Evolutionary conservation across 2,329 filamentous ascomycete species (phyloP).

Genomic region (Cladophialophora exuberans): DNA sequence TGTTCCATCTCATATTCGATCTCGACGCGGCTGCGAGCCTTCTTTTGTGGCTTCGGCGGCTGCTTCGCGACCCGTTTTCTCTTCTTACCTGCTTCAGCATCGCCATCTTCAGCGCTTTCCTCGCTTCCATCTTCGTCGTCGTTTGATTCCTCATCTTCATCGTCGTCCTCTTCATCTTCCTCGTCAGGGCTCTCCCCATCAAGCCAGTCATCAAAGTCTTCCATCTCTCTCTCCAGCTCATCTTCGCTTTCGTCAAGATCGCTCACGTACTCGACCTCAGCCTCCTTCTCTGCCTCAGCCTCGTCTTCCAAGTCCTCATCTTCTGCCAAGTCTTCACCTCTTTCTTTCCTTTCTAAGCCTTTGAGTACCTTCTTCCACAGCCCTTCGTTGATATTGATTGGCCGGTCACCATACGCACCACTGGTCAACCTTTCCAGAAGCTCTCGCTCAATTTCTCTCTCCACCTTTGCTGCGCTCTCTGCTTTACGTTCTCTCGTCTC

Average conservation of each 20-base stretch:
- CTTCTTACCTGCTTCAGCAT: slow-evolving; percentile 57
- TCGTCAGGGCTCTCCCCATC: slow-evolving; percentile 67
- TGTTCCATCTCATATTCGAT: slow-evolving; percentile 79
- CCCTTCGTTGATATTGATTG: slow-evolving; percentile 89
- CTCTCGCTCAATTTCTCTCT: slow-evolving; percentile 93
- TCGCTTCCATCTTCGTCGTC: slow-evolving; percentile 62
- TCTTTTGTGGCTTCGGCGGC: slow-evolving; percentile 61
- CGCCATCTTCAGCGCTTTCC: slow-evolving; percentile 57
- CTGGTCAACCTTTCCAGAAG: slow-evolving; percentile 87
- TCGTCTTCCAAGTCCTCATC: slow-evolving; percentile 72
- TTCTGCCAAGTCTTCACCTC: slow-evolving; percentile 80
- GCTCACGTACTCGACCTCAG: slow-evolving; percentile 87
- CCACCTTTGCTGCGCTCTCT: slow-evolving; percentile 85
- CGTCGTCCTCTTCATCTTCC: slow-evolving; percentile 49
- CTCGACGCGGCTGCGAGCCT: slow-evolving; percentile 64
- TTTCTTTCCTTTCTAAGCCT: slow-evolving; percentile 83
- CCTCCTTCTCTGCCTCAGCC: slow-evolving; percentile 64
- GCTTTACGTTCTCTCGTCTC: slow-evolving; percentile 76
- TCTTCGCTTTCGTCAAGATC: slow-evolving; percentile 85
- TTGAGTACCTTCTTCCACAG: slow-evolving; percentile 98
- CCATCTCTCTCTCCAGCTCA: slow-evolving; percentile 69
- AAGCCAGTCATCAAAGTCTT: slow-evolving; percentile 97
- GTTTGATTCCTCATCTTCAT: slow-evolving; percentile 60
- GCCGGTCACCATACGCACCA: slow-evolving; percentile 91
- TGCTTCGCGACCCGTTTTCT: slow-evolving; percentile 57